phyloP scores from a whole-genome alignment of 768 basidiomycete species.

The Clavaria fumosa region DNA sequence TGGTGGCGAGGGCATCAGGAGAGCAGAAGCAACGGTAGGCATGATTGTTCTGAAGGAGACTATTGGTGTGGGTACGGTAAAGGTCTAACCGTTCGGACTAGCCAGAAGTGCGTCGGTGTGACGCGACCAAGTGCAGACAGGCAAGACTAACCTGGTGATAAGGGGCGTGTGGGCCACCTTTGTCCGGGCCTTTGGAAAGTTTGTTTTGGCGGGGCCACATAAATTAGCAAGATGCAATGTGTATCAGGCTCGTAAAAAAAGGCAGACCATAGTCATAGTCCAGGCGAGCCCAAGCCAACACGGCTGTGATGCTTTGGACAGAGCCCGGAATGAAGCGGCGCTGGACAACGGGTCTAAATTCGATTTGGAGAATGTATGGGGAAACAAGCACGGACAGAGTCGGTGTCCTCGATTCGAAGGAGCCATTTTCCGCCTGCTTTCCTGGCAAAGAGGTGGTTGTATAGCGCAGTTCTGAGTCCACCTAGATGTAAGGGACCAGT shows the following conservation, averaged over 20 bases:
- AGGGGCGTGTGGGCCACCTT: constrained; percentile 61
- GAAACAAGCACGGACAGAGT: constrained; percentile 42
- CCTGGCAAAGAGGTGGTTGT: constrained; percentile 76
- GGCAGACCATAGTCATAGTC: constrained; percentile 77
- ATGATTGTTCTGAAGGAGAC: constrained; percentile 60
- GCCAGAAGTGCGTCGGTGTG: constrained; percentile 6
- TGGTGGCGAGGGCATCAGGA: constrained; percentile 47
- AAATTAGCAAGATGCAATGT: background rate
- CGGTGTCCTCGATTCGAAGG: constrained; percentile 89
- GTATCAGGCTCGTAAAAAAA: no score
- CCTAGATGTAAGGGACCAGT: constrained; percentile 92
- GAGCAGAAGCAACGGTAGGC: constrained; percentile 96
- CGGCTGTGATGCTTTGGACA: constrained; percentile 62
- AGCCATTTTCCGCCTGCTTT: constrained; percentile 83
- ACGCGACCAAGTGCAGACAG: constrained; percentile 1
- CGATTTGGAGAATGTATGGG: background rate
- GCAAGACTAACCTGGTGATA: constrained; percentile 60
- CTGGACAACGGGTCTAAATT: constrained; percentile 23
- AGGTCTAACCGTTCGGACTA: constrained; percentile 84
- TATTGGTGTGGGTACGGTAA: constrained; percentile 58
- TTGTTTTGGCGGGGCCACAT: no score
- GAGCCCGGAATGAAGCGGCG: constrained; percentile 69
- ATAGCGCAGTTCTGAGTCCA: constrained; percentile 85
- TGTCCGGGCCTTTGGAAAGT: constrained; percentile 54
- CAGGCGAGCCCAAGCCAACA: constrained; percentile 82